Evolutionary conservation across 2,329 filamentous ascomycete genomes (phyloP).

Genomic region (Leptographium procerum): DNA sequence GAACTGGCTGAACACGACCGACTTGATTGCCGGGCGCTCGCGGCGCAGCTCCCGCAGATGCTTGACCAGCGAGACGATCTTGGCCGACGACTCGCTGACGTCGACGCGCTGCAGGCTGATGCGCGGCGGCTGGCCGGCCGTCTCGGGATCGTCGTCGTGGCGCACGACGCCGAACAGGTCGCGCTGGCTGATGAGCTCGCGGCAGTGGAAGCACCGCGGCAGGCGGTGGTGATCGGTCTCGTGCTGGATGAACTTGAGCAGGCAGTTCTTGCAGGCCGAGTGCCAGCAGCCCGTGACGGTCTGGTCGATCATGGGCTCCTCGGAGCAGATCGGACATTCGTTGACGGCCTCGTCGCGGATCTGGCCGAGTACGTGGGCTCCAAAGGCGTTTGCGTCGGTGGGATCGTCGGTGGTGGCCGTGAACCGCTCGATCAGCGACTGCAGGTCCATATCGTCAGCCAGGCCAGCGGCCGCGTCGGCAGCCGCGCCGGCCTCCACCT

Average conservation of each 20-base stretch:
- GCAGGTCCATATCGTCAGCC: slow-evolving; percentile 91
- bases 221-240: slow-evolving; percentile 65
- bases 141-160: slow-evolving; percentile 49
- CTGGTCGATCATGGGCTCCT: slow-evolving; percentile 92
- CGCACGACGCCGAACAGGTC: slow-evolving; percentile 90
- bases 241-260: slow-evolving; percentile 83
- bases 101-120: slow-evolving; percentile 52
- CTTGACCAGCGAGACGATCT: slow-evolving; percentile 68
- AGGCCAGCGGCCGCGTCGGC: slow-evolving; percentile 72
- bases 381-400: slow-evolving; percentile 59
- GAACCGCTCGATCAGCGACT: slow-evolving; percentile 75
- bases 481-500: slow-evolving; percentile 67
- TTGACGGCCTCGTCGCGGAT: slow-evolving; percentile 81
- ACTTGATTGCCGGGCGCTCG: slow-evolving; percentile 61
- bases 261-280: slow-evolving; percentile 85
- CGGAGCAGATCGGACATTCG: slow-evolving; percentile 89
- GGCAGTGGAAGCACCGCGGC: slow-evolving; percentile 83
- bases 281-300: slow-evolving; percentile 97
- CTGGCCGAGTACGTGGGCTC: slow-evolving; percentile 76
- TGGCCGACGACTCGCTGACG: slow-evolving; percentile 66
- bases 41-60: slow-evolving; percentile 60
- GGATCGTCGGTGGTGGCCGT: slow-evolving; percentile 54
- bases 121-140: slow-evolving; percentile 30
- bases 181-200: slow-evolving; percentile 66
- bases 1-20: slow-evolving; percentile 93